Evolutionary conservation across 805 yeast species (phyloP).

Genomic region (Clavispora santaluciae): DNA sequence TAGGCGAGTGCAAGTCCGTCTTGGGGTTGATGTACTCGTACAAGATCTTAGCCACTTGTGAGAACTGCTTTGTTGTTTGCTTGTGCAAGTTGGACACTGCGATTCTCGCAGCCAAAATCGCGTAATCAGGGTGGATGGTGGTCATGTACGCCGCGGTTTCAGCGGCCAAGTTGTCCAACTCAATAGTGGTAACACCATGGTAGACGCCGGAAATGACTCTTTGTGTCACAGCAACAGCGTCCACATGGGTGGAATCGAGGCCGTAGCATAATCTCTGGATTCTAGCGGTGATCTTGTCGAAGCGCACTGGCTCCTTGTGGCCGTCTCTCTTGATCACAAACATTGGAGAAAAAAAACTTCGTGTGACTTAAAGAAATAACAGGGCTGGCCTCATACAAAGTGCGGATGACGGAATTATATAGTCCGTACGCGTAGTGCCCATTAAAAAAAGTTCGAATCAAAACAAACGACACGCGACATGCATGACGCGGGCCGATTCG

Average conservation of each 20-base stretch:
- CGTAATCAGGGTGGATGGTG: slow-evolving; percentile 96
- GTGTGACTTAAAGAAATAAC: not conserved
- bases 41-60: slow-evolving; percentile 68
- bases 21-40: slow-evolving; percentile 78
- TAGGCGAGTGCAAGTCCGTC: slow-evolving; percentile 53
- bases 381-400: not conserved
- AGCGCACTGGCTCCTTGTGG: slow-evolving; percentile 88
- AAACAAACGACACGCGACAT: slow-evolving; percentile 6
- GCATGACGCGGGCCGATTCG: not conserved
- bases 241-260: slow-evolving; percentile 84
- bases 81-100: slow-evolving; percentile 93
- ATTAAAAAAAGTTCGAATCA: slow-evolving; percentile 3
- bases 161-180: slow-evolving; percentile 67
- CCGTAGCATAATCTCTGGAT: slow-evolving; percentile 93
- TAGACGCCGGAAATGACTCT: slow-evolving; percentile 94
- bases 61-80: slow-evolving; percentile 83
- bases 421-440: slow-evolving; percentile 10
- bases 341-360: slow-evolving; percentile 37
- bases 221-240: slow-evolving; percentile 94
- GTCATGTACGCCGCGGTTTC: slow-evolving; percentile 98
- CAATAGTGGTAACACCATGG: slow-evolving; percentile 93
- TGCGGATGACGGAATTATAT: slow-evolving; percentile 5
- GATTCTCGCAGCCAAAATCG: slow-evolving; percentile 89
- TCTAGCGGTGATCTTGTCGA: slow-evolving; percentile 91
- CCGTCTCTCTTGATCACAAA: slow-evolving; percentile 91